Conservation (phyloP, 2,329 filamentous ascomycete genomes). For the Claviceps purpurea region DNA sequence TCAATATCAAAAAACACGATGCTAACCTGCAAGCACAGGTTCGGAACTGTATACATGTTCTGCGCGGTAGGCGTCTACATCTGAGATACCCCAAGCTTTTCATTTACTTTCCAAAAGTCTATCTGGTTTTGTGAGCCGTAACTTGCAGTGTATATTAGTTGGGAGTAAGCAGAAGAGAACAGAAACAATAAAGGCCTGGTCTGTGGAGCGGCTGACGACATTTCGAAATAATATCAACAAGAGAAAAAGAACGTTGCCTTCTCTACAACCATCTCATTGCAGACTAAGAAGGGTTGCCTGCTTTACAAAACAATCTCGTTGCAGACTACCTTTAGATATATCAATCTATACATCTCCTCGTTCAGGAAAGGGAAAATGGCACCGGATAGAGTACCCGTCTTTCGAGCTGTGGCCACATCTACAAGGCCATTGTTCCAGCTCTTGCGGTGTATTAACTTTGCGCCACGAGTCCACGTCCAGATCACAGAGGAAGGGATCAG, state of each 20-base stretch:
- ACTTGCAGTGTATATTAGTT: conserved; percentile 25
- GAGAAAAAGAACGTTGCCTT: not conserved
- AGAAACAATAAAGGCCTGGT: conserved; percentile 15
- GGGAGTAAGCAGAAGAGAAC: conserved; percentile 11
- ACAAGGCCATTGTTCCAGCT: conserved; percentile 60
- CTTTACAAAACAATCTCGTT: not conserved
- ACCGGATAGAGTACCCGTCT: conserved; percentile 36
- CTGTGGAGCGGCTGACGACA: conserved; percentile 14
- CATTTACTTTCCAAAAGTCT: not conserved
- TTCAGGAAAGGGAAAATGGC: conserved; percentile 13
- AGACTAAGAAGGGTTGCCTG: not conserved
- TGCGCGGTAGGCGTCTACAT: conserved; percentile 98
- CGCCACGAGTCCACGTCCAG: conserved; percentile 48
- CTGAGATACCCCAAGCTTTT: conserved; percentile 41
- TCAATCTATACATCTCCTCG: not conserved
- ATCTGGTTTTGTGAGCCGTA: conserved; percentile 6
- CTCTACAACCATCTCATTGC: not conserved
- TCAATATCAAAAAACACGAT: not conserved
- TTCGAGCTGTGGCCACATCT: conserved; percentile 65
- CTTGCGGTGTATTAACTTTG: conserved; percentile 44
- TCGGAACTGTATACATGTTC: conserved; percentile 96
- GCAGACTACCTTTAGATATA: not conserved
- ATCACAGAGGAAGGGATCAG: conserved; percentile 76
- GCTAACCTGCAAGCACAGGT: conserved; percentile 38
- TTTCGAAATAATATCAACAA: conserved; percentile 6